These are phyloP conservation scores for Pestalotiopsis sp. DNA, from an alignment of 2,329 filamentous ascomycete species.

Conservation along the genomic window DNA sequence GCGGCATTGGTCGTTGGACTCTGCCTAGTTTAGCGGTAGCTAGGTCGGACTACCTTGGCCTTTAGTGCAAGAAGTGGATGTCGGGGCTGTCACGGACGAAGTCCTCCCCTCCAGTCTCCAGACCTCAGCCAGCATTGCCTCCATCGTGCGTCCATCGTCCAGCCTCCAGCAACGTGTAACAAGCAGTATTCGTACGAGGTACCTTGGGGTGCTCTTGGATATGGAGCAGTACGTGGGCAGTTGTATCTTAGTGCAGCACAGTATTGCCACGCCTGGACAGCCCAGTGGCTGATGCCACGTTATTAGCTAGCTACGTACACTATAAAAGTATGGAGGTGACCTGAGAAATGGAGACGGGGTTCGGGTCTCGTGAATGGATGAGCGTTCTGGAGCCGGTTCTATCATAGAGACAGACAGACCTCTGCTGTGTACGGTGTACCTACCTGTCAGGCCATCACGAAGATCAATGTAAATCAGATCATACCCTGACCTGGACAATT, in stretches of 20 bases:
- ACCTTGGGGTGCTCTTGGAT: neutral
- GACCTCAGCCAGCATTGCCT: neutral
- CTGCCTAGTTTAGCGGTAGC: neutral
- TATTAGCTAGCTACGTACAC: neutral
- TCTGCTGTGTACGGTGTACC: no score
- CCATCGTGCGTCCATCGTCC: neutral
- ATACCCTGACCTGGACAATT: no score
- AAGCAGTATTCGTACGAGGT: neutral
- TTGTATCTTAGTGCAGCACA: neutral
- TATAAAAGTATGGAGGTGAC: neutral
- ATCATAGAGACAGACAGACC: no score
- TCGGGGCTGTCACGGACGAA: neutral
- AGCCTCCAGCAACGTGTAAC: neutral
- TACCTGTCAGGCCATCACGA: no score
- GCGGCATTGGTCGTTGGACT: neutral
- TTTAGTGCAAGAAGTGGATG: neutral
- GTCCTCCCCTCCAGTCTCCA: neutral
- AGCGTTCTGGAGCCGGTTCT: no score
- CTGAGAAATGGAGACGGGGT: neutral
- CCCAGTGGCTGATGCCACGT: constrained; percentile 1
- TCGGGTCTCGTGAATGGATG: neutral
- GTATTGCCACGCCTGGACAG: neutral
- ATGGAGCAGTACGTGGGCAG: neutral
- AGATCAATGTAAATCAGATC: no score
- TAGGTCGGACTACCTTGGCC: neutral